phyloP scores from a whole-genome alignment of 495 filamentous ascomycete species.

The Tuber magnatum region DNA sequence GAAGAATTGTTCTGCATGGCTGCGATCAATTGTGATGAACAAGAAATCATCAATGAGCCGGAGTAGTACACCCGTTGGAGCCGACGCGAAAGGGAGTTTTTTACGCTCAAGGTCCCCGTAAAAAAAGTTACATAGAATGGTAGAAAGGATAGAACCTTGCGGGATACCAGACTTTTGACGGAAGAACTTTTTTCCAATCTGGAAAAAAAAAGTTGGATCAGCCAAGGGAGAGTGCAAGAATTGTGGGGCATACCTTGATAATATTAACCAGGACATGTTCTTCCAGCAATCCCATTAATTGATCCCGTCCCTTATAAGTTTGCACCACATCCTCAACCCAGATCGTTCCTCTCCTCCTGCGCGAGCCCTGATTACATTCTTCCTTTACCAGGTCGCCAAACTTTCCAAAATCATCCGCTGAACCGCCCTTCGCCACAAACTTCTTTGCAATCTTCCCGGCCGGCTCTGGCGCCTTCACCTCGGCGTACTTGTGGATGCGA shows the following conservation, averaged over 20 bases:
- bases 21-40: slow-evolving; percentile 64
- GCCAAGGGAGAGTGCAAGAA: background rate
- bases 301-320: slow-evolving; percentile 49
- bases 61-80: slow-evolving; percentile 58
- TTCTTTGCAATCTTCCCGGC: slow-evolving; percentile 52
- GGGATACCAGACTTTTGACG: slow-evolving; percentile 84
- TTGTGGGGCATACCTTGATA: slow-evolving; percentile 49
- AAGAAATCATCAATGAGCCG: slow-evolving; percentile 88
- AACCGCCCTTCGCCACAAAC: slow-evolving; percentile 57
- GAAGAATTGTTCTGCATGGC: slow-evolving; percentile 63
- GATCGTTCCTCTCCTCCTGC: slow-evolving; percentile 57
- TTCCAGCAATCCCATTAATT: slow-evolving; percentile 61
- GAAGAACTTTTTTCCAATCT: slow-evolving; percentile 79
- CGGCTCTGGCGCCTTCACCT: slow-evolving; percentile 51
- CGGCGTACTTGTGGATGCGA: slow-evolving; percentile 63
- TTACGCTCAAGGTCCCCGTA: slow-evolving; percentile 76
- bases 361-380: slow-evolving; percentile 40
- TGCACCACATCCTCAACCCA: slow-evolving; percentile 59
- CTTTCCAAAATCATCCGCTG: slow-evolving; percentile 47
- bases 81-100: slow-evolving; percentile 58
- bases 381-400: slow-evolving; percentile 53
- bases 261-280: slow-evolving; percentile 77
- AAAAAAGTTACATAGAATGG: slow-evolving; percentile 84
- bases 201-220: background rate
- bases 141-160: slow-evolving; percentile 83